These are phyloP conservation scores for Aspergillus tubingensis DNA, from an alignment of 2,329 filamentous ascomycete species.

Conservation along the genomic window DNA sequence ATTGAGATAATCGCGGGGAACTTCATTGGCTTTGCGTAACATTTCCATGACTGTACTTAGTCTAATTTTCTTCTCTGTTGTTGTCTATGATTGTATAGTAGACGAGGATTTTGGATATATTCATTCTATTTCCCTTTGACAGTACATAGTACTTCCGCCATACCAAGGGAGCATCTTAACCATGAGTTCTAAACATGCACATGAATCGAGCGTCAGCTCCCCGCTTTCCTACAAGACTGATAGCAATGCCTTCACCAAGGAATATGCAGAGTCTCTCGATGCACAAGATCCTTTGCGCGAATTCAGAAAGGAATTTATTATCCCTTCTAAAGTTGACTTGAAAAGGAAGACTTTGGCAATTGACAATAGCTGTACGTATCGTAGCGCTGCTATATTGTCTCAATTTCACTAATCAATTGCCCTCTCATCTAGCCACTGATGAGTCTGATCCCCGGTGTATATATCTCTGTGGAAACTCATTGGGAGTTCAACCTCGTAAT, in stretches of 20 bases:
- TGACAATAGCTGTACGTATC: constrained; percentile 27
- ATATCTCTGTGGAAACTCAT: constrained; percentile 88
- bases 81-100: not conserved
- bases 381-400: not conserved
- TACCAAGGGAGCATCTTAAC: not conserved
- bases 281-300: constrained; percentile 60
- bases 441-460: constrained; percentile 57
- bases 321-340: constrained; percentile 73
- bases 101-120: not conserved
- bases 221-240: constrained; percentile 35
- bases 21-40: not conserved
- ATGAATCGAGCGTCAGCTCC: constrained; percentile 29
- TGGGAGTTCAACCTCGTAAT: constrained; percentile 77
- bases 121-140: too few relatives aligned
- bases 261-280: constrained; percentile 57
- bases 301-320: constrained; percentile 71
- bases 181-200: constrained; percentile 35
- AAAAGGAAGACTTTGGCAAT: constrained; percentile 60
- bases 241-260: constrained; percentile 36
- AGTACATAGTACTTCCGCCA: not conserved
- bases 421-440: constrained; percentile 20
- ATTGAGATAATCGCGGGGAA: constrained; percentile 21
- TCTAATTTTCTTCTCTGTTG: too few relatives aligned
- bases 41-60: not conserved
- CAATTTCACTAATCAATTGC: constrained; percentile 6